Evolutionary conservation across 306 rosid species (phyloP).

Genomic region (Lagenaria siceraria): DNA sequence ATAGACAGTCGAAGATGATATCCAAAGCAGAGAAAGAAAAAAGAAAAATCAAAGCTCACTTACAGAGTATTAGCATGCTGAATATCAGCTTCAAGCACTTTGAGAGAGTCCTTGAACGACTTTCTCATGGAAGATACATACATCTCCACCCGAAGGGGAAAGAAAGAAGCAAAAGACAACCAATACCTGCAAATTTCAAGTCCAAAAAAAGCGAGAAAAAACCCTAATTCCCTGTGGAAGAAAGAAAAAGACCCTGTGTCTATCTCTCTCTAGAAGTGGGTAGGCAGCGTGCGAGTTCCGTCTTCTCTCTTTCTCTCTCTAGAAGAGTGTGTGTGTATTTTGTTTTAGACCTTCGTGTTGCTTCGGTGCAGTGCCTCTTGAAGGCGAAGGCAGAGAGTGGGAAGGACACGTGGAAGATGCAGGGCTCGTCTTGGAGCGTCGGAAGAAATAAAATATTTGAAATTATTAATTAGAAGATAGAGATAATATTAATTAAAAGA

Average conservation of each 20-base stretch:
- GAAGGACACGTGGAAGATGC: constrained; percentile 44
- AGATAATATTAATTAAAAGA: background rate
- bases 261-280: constrained; percentile 1
- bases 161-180: background rate
- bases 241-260: constrained; percentile 6
- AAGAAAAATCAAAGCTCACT: constrained; percentile 13
- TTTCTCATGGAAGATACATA: constrained; percentile 85
- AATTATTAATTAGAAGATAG: background rate
- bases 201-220: background rate
- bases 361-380: constrained; percentile 46
- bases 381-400: constrained; percentile 40
- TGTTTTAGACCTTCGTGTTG: constrained; percentile 30
- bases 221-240: constrained; percentile 12
- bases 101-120: constrained; percentile 92
- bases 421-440: background rate
- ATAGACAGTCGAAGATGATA: background rate
- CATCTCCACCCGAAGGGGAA: constrained; percentile 28
- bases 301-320: background rate
- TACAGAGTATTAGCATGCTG: constrained; percentile 94
- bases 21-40: background rate
- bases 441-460: background rate
- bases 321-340: background rate
- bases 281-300: constrained; percentile 3
- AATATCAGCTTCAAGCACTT: constrained; percentile 96
- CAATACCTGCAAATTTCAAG: background rate